Base-by-base conservation (phyloP, 1,284 basidiomycete species). In the Naganishia albida region DNA sequence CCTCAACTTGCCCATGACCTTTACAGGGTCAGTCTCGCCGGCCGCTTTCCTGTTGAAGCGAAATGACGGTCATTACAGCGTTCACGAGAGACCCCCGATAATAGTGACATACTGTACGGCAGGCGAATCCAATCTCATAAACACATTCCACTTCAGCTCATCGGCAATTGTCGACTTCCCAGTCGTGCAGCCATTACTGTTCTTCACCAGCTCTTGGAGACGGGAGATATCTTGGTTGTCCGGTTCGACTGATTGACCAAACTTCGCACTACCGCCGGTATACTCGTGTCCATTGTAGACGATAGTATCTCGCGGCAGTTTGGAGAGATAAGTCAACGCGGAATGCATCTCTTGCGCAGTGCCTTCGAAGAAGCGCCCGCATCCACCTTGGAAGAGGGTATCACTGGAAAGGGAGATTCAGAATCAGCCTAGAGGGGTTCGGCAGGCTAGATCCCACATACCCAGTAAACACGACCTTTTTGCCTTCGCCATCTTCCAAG, bases 321-420 rank as follows among this genome's bases (percentile, higher is more conserved):
- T 83, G 15, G 83, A 85, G 67, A 94, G 83, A 73, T 91, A 88
- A 40, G 85, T 84, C 48, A 96, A 84, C 6, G 92, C 85, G 7
- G 82, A 77, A 73, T 88, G 82, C 95, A 99, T 99, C 79, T 98
- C 87, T 12, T 83, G 79, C 0, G 88, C 87, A 3, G 85, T 87
- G 46, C 94, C 94, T 78, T 98, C 94, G 74, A 98, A 98, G 84
- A 98, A 98, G 7, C 93, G 86, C n/a, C 95, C 95, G 75, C 91
- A 95, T 7, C 94, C 94, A 3, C 85, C 91, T 69, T 91, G 85
- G 82, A 99, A 98, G 56, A 99, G 86, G 0, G 95, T 98, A 76
- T 99, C 95, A 16, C 84, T 84, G 70, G 26, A 15, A 18, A 40
- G 3, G 51, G 25, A 34, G 4, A 38, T 20, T 59, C 8, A 15